Evolutionary conservation across 768 basidiomycete species (phyloP).

Genomic region (Boletus tylopilopsis): DNA sequence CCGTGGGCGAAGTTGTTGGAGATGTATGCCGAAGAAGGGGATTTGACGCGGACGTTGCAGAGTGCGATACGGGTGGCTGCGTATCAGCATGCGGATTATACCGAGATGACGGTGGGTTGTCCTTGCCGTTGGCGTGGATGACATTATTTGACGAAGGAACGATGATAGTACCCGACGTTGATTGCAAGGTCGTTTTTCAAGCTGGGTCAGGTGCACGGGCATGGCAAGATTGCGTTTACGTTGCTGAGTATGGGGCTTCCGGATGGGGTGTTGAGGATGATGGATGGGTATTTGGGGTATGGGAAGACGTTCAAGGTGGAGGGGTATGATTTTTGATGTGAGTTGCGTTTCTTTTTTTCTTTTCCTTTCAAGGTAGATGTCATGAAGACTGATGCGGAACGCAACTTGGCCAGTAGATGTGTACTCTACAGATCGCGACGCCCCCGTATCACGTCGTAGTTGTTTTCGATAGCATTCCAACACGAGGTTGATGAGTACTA

Average conservation of each 20-base stretch:
- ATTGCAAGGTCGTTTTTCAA: slow-evolving; percentile 92
- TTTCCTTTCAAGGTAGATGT: not conserved
- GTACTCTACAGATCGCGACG: too few species aligned
- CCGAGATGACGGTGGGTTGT: slow-evolving; percentile 75
- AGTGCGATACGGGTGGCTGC: slow-evolving; percentile 90
- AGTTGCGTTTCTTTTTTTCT: not conserved
- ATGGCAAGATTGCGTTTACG: slow-evolving; percentile 91
- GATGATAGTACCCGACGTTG: slow-evolving; percentile 69
- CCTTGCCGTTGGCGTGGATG: not conserved
- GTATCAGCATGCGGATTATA: slow-evolving; percentile 88
- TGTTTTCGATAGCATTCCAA: too few species aligned
- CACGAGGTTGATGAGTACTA: too few species aligned
- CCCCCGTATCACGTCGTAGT: too few species aligned
- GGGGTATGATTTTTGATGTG: slow-evolving; percentile 66
- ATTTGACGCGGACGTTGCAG: slow-evolving; percentile 86
- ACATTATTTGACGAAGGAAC: too few species aligned
- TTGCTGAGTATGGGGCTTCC: slow-evolving; percentile 93
- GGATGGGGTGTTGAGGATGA: slow-evolving; percentile 84
- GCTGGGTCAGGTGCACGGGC: slow-evolving; percentile 88
- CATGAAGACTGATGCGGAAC: too few species aligned
- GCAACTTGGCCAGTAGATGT: too few species aligned
- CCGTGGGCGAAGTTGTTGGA: slow-evolving; percentile 94
- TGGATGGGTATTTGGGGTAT: slow-evolving; percentile 89
- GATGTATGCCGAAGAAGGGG: slow-evolving; percentile 95
- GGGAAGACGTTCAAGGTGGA: slow-evolving; percentile 87